Conservation (phyloP, 2,329 filamentous ascomycete species). For the Verticillium isaacii region DNA sequence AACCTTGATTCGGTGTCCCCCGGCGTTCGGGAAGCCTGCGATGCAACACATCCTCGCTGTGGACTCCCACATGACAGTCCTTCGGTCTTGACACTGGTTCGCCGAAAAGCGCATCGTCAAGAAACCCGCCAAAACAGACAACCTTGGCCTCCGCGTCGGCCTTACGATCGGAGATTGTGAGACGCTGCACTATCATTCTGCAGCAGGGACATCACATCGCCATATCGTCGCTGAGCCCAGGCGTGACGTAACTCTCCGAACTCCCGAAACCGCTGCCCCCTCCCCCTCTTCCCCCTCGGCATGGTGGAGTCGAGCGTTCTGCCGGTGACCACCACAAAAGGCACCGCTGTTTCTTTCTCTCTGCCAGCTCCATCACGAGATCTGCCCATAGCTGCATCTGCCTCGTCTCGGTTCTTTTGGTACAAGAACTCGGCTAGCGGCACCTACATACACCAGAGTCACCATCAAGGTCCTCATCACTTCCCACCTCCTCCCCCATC, state of each 20-base stretch:
- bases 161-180: neutral
- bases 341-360: neutral
- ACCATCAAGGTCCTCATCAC: constrained; percentile 13
- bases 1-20: neutral
- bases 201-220: neutral
- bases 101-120: neutral
- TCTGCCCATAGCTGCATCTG: neutral
- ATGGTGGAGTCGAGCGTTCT: neutral
- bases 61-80: neutral
- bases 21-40: neutral
- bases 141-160: neutral
- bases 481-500: neutral
- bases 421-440: neutral
- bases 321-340: neutral
- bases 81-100: neutral
- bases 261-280: neutral
- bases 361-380: neutral
- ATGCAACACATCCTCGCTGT: neutral
- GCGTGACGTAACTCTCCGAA: constrained; percentile 4
- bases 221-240: neutral
- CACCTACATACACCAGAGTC: neutral
- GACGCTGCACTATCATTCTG: neutral
- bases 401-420: neutral
- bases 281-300: neutral
- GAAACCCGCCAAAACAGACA: neutral